Evolutionary conservation across 1,139 yeast genomes (phyloP), one percentile per base, ranked within the genome.

Genomic region (Kodamaea sp.): DNA sequence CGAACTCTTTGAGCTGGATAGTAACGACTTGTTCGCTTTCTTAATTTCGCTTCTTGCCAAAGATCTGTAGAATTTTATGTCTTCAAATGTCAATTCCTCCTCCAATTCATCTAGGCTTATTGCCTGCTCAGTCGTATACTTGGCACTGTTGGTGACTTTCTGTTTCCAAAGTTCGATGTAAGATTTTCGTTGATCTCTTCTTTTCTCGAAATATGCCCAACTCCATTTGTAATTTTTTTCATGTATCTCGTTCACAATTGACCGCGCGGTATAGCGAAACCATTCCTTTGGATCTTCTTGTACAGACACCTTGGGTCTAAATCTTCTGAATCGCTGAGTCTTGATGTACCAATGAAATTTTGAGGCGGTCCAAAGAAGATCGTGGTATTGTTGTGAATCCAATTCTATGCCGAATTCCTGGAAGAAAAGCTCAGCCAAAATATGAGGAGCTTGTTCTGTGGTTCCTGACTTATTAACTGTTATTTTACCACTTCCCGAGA

Each of bases 371-470:
- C 87, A 79, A 26, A 94, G 67, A 4, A 88, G 73, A 53, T 87
- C 94, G 27, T 83, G 73, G 54, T 94, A 94, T 55, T 92, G 97
- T 35, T 78, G 76, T 36, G 92, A 80, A 55, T 92, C 95, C 42
- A 94, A 66, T 37, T 83, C 88, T 15, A 94, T 66, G 11, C 95
- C 88, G 48, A 94, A 82, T 52, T 92, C 96, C 38, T 90, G 90
- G 56, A 90, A 94, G 42, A 82, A 76, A 31, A 92, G 63, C 41
- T 87, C 86, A 0, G 92, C 77, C 32, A 78, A 76, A 13, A 88
- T 72, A 54, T 86, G 94, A 2, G 98, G 97, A 19, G 64, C 61
- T 0, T 64, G 50, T 29, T 78, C 83, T 0, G 89, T 79, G 1
- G 94, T 70, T 2, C 94, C 94, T 6, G 70, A 59, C 54, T 94